Evolutionary conservation across 179 eudicot genomes (phyloP), one percentile per base, ranked within the genome.

Genomic region (Beta corolliflora): DNA sequence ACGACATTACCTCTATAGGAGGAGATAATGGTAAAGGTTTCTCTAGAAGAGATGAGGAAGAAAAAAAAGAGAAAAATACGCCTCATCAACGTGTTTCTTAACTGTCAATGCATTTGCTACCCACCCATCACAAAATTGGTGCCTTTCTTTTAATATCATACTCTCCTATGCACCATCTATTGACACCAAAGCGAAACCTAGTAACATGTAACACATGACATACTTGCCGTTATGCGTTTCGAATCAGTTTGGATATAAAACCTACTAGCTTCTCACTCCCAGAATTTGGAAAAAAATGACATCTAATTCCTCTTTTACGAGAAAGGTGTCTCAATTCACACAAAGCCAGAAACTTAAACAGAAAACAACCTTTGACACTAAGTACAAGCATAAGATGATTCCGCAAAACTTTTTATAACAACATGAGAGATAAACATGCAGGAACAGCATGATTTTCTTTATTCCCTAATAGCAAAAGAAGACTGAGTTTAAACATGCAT

Each of bases 21-120:
- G 46, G 81, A 72, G 78, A 80, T 71, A 87, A 67, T 78, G 82
- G 82, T 84, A 79, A 41, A 73, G 21, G 81, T 45, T 77, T 55
- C 56, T 73, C 66, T 67, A 48, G 73, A n/a, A 44, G 66, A 71
- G 79, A 64, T 31, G 18, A 76, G 36, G 63, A 19, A 36, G 48
- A 16, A 73, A 55, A 75, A 23, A 55, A n/a, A 41, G 12, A 48
- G 7, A 46, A 4, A 21, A 68, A 61, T 36, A 31, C 58, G 76
- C 68, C 75, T 56, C 50, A 41, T 19, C 71, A 71, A 14, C 18
- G 64, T 65, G 55, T 16, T 53, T 54, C 70, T 41, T 23, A 63
- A 41, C 56, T 66, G 61, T 48, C 75, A 56, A 18, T 59, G 52
- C 45, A 56, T 73, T 60, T 60, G 15, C 72, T 48, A 69, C 67